These are phyloP conservation scores for Heracleum sosnowskyi DNA, from an alignment of 129 eudicot genomes.

Conservation along the genomic window DNA sequence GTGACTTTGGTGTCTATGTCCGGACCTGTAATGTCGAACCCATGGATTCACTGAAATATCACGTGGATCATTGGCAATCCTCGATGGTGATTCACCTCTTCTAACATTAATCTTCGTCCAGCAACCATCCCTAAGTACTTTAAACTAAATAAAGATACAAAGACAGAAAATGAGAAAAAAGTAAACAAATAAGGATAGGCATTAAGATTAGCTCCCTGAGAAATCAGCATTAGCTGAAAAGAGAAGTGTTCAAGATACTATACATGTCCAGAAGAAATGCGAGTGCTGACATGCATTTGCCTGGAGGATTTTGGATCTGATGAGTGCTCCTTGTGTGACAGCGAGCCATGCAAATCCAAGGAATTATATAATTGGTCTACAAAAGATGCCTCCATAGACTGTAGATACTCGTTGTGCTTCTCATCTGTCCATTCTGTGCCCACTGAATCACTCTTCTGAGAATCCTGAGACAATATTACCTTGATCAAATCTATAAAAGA, in stretches of 20 bases:
- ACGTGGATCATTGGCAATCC: slow-evolving; percentile 22
- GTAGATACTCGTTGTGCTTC: slow-evolving; percentile 70
- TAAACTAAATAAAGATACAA: slow-evolving; percentile 28
- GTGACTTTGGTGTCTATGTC: slow-evolving; percentile 27
- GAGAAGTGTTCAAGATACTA: slow-evolving; percentile 6
- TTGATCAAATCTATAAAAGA: slow-evolving; percentile 8
- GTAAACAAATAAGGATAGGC: neutral
- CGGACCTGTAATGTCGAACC: slow-evolving; percentile 53
- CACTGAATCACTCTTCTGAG: slow-evolving; percentile 23
- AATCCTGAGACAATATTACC: slow-evolving; percentile 21
- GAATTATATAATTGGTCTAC: slow-evolving; percentile 58
- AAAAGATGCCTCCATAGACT: slow-evolving; percentile 80
- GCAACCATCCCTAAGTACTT: slow-evolving; percentile 48
- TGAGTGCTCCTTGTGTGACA: slow-evolving; percentile 22
- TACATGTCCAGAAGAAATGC: slow-evolving; percentile 45
- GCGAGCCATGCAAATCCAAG: slow-evolving; percentile 30
- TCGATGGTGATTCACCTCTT: slow-evolving; percentile 27
- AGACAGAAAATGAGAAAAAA: neutral
- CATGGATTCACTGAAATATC: slow-evolving; percentile 34
- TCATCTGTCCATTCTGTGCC: slow-evolving; percentile 60
- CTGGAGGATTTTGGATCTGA: slow-evolving; percentile 27
- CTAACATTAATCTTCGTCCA: slow-evolving; percentile 41
- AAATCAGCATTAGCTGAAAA: neutral
- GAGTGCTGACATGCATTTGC: slow-evolving; percentile 22
- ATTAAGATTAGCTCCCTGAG: neutral